phyloP scores from a whole-genome alignment of 208 protist species.

The Zelonia costaricensis region DNA sequence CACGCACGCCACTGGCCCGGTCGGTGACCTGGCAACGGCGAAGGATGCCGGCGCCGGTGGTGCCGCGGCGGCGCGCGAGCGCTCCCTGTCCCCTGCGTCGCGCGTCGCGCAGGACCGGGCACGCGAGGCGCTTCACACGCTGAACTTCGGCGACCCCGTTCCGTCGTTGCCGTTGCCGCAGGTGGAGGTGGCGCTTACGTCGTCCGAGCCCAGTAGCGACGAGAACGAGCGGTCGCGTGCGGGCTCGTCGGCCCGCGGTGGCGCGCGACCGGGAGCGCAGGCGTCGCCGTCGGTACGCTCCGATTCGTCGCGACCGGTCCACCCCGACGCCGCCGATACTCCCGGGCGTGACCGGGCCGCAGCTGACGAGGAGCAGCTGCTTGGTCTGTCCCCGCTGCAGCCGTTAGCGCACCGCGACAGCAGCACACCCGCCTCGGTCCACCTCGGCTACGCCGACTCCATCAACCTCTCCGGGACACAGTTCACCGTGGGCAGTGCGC shows the following conservation, averaged over 20 bases:
- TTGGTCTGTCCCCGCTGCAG: neutral
- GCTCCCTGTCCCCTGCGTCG: neutral
- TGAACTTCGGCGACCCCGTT: slow-evolving; percentile 32
- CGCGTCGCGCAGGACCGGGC: slow-evolving; percentile 21
- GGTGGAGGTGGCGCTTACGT: no score
- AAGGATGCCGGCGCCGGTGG: neutral
- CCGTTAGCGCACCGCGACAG: neutral
- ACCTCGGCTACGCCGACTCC: slow-evolving; percentile 11
- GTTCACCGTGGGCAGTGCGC: neutral
- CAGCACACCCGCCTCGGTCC: slow-evolving; percentile 13
- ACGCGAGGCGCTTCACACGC: slow-evolving; percentile 33
- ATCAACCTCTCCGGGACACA: slow-evolving; percentile 8
- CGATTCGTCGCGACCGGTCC: no score
- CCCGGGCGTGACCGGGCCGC: no score
- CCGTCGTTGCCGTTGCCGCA: neutral
- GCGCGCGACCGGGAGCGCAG: no score
- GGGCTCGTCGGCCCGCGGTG: no score
- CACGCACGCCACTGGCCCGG: neutral
- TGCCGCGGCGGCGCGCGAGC: no score
- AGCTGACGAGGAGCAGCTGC: neutral
- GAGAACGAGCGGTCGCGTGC: no score
- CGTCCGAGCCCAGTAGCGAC: no score
- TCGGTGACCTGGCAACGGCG: no score
- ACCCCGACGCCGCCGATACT: no score
- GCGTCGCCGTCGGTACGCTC: no score